Evolutionary conservation across 257 asterid species (phyloP).

Genomic region (Fraxinus cuspidata): DNA sequence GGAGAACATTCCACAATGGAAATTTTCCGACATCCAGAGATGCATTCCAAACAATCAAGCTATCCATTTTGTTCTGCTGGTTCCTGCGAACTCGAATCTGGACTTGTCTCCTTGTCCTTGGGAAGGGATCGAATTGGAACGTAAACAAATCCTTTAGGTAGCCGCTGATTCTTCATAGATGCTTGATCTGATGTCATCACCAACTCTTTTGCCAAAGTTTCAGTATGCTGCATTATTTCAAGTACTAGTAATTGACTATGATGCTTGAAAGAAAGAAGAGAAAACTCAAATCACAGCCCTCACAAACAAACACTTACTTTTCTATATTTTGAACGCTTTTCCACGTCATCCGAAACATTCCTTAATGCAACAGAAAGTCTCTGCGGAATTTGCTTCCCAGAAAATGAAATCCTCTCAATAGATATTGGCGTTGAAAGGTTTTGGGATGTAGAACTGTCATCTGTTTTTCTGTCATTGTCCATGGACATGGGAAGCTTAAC

Average conservation of each 20-base stretch:
- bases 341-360: slow-evolving; percentile 53
- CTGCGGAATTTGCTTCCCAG: slow-evolving; percentile 82
- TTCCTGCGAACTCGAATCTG: slow-evolving; percentile 50
- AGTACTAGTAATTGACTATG: neutral
- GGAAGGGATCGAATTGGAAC: slow-evolving; percentile 75
- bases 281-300: neutral
- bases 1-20: slow-evolving; percentile 19
- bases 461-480: slow-evolving; percentile 79
- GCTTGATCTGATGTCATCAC: slow-evolving; percentile 96
- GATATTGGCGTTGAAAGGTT: slow-evolving; percentile 48
- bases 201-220: slow-evolving; percentile 81
- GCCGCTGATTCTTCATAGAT: slow-evolving; percentile 77
- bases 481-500: slow-evolving; percentile 49
- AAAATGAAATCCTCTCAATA: slow-evolving; percentile 49
- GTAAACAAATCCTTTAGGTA: slow-evolving; percentile 86
- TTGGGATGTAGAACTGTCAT: slow-evolving; percentile 73
- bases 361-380: slow-evolving; percentile 46
- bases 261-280: neutral
- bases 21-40: neutral
- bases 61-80: slow-evolving; percentile 48
- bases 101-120: slow-evolving; percentile 62
- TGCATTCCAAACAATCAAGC: slow-evolving; percentile 7
- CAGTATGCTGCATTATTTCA: slow-evolving; percentile 54
- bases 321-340: slow-evolving; percentile 48
- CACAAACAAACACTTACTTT: slow-evolving; percentile 46